Evolutionary conservation across 192 early-diverging fungal species (phyloP).

Genomic region (Paraglomus occultum): DNA sequence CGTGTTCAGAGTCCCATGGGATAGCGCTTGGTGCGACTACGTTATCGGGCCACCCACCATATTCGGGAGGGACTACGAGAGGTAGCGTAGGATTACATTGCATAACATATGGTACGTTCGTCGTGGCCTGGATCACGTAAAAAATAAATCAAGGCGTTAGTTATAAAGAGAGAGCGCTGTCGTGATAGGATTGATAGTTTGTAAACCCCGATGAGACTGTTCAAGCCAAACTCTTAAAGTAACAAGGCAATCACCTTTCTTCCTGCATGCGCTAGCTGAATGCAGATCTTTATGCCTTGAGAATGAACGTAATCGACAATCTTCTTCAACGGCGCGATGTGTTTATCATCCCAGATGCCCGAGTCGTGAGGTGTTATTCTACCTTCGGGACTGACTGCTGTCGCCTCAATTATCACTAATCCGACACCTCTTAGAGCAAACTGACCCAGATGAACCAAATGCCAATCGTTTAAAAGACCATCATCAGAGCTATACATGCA

Average conservation of each 20-base stretch:
- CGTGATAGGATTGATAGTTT: not conserved
- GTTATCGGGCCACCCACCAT: slow-evolving; percentile 72
- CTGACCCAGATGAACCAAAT: slow-evolving; percentile 61
- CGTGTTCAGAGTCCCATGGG: slow-evolving; percentile 42
- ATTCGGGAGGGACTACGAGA: slow-evolving; percentile 29
- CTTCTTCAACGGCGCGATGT: slow-evolving; percentile 58
- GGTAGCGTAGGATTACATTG: not conserved
- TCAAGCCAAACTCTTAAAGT: slow-evolving; percentile 32
- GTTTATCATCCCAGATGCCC: slow-evolving; percentile 84
- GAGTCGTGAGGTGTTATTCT: slow-evolving; percentile 74
- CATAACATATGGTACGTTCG: slow-evolving; percentile 27
- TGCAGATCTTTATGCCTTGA: slow-evolving; percentile 56
- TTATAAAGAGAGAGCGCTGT: slow-evolving; percentile 6
- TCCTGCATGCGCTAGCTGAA: slow-evolving; percentile 85
- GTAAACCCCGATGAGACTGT: slow-evolving; percentile 33
- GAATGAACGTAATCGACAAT: slow-evolving; percentile 65
- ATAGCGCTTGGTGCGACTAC: slow-evolving; percentile 65
- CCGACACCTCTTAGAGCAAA: slow-evolving; percentile 79
- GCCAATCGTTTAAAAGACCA: slow-evolving; percentile 66
- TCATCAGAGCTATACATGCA: slow-evolving; percentile 73
- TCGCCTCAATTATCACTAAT: slow-evolving; percentile 76
- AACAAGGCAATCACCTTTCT: slow-evolving; percentile 51
- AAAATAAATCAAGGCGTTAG: not conserved
- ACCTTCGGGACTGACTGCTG: slow-evolving; percentile 71
- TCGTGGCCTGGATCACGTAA: slow-evolving; percentile 27